phyloP scores from a whole-genome alignment of 371 early-diverging fungal species.

The Syncephalastrum contaminatum region DNA sequence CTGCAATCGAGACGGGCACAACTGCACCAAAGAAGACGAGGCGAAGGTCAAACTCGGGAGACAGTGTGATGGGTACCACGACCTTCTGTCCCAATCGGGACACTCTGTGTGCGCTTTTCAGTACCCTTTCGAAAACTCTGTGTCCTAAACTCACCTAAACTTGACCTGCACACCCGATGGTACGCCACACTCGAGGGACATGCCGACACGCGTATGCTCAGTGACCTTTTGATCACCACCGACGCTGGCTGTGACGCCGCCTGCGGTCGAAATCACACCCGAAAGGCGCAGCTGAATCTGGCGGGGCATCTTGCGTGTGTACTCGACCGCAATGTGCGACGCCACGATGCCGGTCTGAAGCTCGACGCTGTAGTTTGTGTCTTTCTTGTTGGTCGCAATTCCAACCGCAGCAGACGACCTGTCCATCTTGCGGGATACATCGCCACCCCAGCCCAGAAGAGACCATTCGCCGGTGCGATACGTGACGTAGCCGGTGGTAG shows the following conservation, averaged over 20 bases:
- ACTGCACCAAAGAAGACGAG: constrained; percentile 67
- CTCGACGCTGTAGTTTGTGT: constrained; percentile 54
- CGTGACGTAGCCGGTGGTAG: constrained; percentile 75
- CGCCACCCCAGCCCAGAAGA: constrained; percentile 65
- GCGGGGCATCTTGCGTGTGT: constrained; percentile 39
- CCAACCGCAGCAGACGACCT: constrained; percentile 65
- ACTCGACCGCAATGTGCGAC: constrained; percentile 50
- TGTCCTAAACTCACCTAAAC: constrained; percentile 52
- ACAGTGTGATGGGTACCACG: constrained; percentile 76
- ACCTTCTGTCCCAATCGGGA: constrained; percentile 84
- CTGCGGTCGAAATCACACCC: constrained; percentile 49
- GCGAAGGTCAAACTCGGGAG: constrained; percentile 68
- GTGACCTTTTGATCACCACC: constrained; percentile 66
- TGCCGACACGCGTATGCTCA: constrained; percentile 67
- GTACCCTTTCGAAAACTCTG: not conserved
- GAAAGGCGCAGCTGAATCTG: constrained; percentile 31
- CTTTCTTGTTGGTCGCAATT: constrained; percentile 49
- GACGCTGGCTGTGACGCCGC: constrained; percentile 51
- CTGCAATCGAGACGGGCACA: constrained; percentile 63
- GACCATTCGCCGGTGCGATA: constrained; percentile 76
- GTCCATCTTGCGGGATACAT: constrained; percentile 46
- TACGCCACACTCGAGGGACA: constrained; percentile 76
- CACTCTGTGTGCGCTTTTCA: constrained; percentile 43
- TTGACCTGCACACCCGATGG: constrained; percentile 73
- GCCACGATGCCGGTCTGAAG: constrained; percentile 55